Evolutionary conservation across 139 green algal genomes (phyloP).

Genomic region (Bryopsis sp.): DNA sequence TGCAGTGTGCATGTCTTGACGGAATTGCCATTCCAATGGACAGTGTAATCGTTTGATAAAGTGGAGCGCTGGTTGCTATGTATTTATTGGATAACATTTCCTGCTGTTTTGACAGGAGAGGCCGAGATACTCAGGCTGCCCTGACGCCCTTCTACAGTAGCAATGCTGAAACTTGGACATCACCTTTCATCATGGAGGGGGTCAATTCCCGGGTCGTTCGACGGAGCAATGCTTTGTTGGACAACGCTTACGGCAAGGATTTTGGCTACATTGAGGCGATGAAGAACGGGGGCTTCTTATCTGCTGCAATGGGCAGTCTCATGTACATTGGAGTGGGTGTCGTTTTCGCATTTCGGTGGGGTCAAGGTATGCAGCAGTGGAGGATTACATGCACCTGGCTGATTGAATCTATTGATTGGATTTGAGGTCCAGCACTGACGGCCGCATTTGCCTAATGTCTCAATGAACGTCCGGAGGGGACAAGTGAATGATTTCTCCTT

Average conservation of each 20-base stretch:
- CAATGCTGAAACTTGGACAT: background rate
- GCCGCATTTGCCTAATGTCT: no score
- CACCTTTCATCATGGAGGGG: conserved; percentile 11
- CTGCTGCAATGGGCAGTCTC: background rate
- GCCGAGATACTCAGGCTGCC: background rate
- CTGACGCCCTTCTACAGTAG: background rate
- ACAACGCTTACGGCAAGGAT: conserved; percentile 3
- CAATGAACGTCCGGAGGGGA: no score
- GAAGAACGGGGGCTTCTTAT: background rate
- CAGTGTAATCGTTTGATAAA: no score
- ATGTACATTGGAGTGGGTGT: background rate
- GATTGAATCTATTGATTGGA: background rate
- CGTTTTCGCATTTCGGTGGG: background rate
- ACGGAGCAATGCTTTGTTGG: conserved; percentile 16
- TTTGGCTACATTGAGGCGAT: conserved; percentile 12
- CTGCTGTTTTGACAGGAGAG: no score
- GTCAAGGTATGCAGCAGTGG: background rate
- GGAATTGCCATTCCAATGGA: no score
- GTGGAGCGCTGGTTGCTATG: no score
- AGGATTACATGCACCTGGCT: background rate
- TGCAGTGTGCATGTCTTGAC: no score
- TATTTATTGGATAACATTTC: no score
- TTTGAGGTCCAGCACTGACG: background rate
- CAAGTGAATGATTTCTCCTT: no score
- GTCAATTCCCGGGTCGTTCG: conserved; percentile 2